Evolutionary conservation across 2,329 filamentous ascomycete genomes (phyloP).

Genomic region (Penicillium aurantiogriseum): DNA sequence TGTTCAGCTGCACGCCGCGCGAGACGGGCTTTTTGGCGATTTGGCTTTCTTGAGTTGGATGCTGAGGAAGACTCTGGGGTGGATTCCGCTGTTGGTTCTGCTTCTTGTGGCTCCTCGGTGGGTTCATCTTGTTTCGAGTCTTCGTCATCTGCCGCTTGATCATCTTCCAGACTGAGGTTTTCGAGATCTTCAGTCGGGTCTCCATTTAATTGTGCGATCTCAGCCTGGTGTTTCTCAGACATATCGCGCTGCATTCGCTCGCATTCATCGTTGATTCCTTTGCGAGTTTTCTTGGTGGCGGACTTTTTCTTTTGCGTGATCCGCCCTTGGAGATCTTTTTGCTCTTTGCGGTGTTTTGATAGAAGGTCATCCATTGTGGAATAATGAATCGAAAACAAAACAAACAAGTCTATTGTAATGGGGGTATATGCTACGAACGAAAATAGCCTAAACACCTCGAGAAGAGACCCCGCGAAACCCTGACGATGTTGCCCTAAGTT

Average conservation of each 20-base stretch:
- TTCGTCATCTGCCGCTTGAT: slow-evolving; percentile 16
- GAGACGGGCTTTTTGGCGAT: slow-evolving; percentile 85
- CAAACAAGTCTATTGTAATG: slow-evolving; percentile 1
- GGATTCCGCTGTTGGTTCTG: not conserved
- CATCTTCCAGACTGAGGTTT: slow-evolving; percentile 34
- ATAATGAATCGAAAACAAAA: not conserved
- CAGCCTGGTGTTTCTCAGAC: slow-evolving; percentile 53
- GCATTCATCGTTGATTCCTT: slow-evolving; percentile 68
- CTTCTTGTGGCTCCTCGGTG: slow-evolving; percentile 2
- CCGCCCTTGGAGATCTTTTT: slow-evolving; percentile 77
- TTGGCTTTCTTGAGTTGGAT: slow-evolving; percentile 65
- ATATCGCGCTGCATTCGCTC: slow-evolving; percentile 57
- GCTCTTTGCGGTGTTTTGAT: slow-evolving; percentile 80
- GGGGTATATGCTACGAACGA: slow-evolving; percentile 8
- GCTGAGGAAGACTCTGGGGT: slow-evolving; percentile 9
- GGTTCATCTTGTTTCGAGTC: slow-evolving; percentile 12
- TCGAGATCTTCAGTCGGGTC: slow-evolving; percentile 32
- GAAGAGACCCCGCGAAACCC: slow-evolving; percentile 32
- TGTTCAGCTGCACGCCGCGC: slow-evolving; percentile 85
- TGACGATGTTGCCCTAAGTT: slow-evolving; percentile 28
- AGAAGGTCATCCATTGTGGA: slow-evolving; percentile 70
- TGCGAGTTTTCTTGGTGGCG: slow-evolving; percentile 76
- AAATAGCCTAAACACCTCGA: slow-evolving; percentile 6
- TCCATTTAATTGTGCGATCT: slow-evolving; percentile 49
- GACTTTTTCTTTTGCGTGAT: slow-evolving; percentile 96